These are phyloP conservation scores for Wickerhamiella dianesei DNA, from an alignment of 805 yeast species.

Conservation along the genomic window DNA sequence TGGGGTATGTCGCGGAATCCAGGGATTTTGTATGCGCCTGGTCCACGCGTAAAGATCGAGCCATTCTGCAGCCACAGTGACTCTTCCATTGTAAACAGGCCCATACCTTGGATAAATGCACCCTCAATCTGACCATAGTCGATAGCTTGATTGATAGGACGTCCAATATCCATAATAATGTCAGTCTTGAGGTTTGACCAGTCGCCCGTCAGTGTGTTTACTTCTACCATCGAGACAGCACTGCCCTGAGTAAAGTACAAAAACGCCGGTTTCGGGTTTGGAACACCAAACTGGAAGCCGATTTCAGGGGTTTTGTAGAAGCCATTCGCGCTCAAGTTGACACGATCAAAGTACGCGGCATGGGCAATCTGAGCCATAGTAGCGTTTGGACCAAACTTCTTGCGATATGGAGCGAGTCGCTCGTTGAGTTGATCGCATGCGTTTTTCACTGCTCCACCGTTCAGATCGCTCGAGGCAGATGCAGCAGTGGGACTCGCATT, in stretches of 20 bases:
- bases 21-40: slow-evolving; percentile 38
- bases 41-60: slow-evolving; percentile 33
- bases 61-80: slow-evolving; percentile 35
- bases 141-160: slow-evolving; percentile 36
- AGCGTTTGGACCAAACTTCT: slow-evolving; percentile 27
- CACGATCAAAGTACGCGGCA: slow-evolving; percentile 34
- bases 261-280: slow-evolving; percentile 31
- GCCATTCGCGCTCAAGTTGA: slow-evolving; percentile 36
- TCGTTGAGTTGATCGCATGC: slow-evolving; percentile 35
- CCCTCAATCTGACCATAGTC: slow-evolving; percentile 41
- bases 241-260: slow-evolving; percentile 36
- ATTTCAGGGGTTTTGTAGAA: slow-evolving; percentile 39
- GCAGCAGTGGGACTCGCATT: slow-evolving; percentile 39
- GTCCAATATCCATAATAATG: slow-evolving; percentile 37
- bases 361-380: slow-evolving; percentile 31
- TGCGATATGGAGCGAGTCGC: slow-evolving; percentile 30
- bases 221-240: slow-evolving; percentile 32
- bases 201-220: slow-evolving; percentile 37
- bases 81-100: slow-evolving; percentile 37
- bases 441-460: slow-evolving; percentile 37
- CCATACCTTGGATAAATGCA: slow-evolving; percentile 38
- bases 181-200: slow-evolving; percentile 33
- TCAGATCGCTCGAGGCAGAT: slow-evolving; percentile 36
- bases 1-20: slow-evolving; percentile 38
- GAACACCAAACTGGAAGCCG: slow-evolving; percentile 30